Evolutionary conservation across 768 basidiomycete species (phyloP).

Genomic region (Coprinopsis strossmayeri): DNA sequence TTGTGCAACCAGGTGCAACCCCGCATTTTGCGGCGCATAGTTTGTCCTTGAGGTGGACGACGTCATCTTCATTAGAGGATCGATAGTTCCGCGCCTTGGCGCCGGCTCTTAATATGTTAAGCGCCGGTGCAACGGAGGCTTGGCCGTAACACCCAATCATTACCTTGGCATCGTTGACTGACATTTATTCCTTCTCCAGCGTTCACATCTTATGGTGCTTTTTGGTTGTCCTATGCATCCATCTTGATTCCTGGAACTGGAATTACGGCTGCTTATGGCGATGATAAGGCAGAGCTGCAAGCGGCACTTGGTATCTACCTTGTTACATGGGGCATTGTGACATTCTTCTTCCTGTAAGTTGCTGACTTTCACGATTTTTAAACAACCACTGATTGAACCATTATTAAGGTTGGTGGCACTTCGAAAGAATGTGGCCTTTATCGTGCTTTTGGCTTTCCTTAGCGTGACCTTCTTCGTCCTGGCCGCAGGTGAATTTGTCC

Average conservation of each 20-base stretch:
- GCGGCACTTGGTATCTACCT: conserved; percentile 70
- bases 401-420: conserved; percentile 29
- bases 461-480: conserved; percentile 35
- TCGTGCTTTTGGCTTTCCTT: conserved; percentile 30
- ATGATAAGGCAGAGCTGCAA: conserved; percentile 27
- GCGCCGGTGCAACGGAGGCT: too few species aligned
- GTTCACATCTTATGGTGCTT: conserved; percentile 78
- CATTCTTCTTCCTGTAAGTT: conserved; percentile 59
- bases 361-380: conserved; percentile 1
- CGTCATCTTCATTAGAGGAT: not conserved
- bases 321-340: conserved; percentile 67
- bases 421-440: conserved; percentile 33
- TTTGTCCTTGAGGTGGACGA: too few species aligned
- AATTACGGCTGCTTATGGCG: conserved; percentile 45
- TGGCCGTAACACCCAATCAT: too few species aligned
- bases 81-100: too few species aligned
- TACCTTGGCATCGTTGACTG: not conserved
- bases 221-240: conserved; percentile 81
- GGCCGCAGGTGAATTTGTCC: conserved; percentile 31
- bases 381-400: not conserved
- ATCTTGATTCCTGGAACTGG: conserved; percentile 70
- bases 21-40: not conserved
- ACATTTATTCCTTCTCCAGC: conserved; percentile 31
- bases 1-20: too few species aligned
- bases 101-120: too few species aligned